These are phyloP conservation scores for Backusella luteola DNA, from an alignment of 192 early-diverging fungal species.

Conservation along the genomic window DNA sequence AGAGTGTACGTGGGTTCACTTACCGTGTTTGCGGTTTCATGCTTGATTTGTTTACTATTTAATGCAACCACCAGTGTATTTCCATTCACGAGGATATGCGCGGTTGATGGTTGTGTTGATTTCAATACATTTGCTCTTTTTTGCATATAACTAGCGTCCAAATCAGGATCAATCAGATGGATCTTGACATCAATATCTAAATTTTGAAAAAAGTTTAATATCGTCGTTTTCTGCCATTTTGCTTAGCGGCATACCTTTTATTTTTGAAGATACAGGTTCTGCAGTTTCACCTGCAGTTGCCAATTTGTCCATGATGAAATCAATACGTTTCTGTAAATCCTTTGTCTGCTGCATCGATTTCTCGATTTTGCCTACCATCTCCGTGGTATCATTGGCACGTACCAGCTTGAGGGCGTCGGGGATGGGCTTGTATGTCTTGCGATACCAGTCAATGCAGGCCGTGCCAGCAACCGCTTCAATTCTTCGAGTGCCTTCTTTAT, in stretches of 20 bases:
- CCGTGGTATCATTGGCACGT: slow-evolving; percentile 35
- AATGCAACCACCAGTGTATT: slow-evolving; percentile 42
- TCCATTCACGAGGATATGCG: slow-evolving; percentile 47
- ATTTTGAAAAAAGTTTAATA: too few relatives aligned
- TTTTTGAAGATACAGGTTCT: slow-evolving; percentile 11
- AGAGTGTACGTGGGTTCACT: background rate
- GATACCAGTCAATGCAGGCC: slow-evolving; percentile 41
- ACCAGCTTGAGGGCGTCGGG: slow-evolving; percentile 37
- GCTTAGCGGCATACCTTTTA: background rate
- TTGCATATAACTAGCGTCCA: slow-evolving; percentile 41
- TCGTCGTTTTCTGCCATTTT: too few relatives aligned
- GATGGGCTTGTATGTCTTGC: slow-evolving; percentile 44
- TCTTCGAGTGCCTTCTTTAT: slow-evolving; percentile 45
- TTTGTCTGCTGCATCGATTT: slow-evolving; percentile 40
- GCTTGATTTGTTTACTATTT: slow-evolving; percentile 25
- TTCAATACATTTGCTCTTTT: slow-evolving; percentile 46
- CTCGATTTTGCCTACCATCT: slow-evolving; percentile 42
- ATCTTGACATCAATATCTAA: slow-evolving; percentile 30
- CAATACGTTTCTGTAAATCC: slow-evolving; percentile 40
- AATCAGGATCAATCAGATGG: slow-evolving; percentile 37
- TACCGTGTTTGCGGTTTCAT: slow-evolving; percentile 31
- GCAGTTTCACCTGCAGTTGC: slow-evolving; percentile 25
- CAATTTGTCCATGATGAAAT: slow-evolving; percentile 42
- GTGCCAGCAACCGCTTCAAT: slow-evolving; percentile 59
- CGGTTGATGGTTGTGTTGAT: slow-evolving; percentile 23